Percentiles rank a stretch among this genome's conserved stretches.
phyloP scores from a whole-genome alignment of 495 filamentous ascomycete genomes.

The Aspergillus conjunctus region DNA sequence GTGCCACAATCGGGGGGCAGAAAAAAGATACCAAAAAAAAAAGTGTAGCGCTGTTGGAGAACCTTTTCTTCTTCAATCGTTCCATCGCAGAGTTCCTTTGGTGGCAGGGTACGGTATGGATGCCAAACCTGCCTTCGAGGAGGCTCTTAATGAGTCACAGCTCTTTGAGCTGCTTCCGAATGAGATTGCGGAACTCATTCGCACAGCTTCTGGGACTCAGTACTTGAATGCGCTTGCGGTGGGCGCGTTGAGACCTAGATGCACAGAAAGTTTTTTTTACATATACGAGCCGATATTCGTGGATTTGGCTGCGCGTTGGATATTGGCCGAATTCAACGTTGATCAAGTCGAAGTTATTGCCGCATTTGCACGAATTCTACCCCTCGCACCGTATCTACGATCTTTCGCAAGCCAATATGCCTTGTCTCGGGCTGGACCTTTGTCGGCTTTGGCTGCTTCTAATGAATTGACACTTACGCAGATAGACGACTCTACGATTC shows the following conservation, averaged over 20 bases:
- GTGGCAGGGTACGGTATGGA: constrained; percentile 45
- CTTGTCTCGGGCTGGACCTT: constrained; percentile 42
- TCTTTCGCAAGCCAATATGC: constrained; percentile 51
- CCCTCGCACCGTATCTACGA: constrained; percentile 71
- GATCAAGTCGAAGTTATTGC: constrained; percentile 59
- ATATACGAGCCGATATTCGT: constrained; percentile 71
- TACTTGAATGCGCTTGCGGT: constrained; percentile 71
- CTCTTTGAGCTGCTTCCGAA: constrained; percentile 59
- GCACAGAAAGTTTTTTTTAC: constrained; percentile 68
- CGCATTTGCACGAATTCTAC: constrained; percentile 77
- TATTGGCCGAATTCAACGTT: constrained; percentile 45
- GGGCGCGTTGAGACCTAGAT: constrained; percentile 63
- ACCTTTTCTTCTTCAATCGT: constrained; percentile 28
- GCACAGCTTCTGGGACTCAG: constrained; percentile 58
- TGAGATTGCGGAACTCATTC: constrained; percentile 66
- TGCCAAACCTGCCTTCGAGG: constrained; percentile 48
- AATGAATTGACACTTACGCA: constrained; percentile 43
- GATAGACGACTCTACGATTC: constrained; percentile 37
- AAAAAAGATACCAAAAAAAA: constrained; percentile 42
- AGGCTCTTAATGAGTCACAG: constrained; percentile 47
- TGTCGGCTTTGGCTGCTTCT: constrained; percentile 42
- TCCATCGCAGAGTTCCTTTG: constrained; percentile 38
- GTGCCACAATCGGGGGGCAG: constrained; percentile 37
- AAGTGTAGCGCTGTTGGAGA: constrained; percentile 24
- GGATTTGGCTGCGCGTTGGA: constrained; percentile 79